A percentile compares a stretch with the other conserved stretches of the same genome.
phyloP scores from a whole-genome alignment of 768 basidiomycete species.

The Psilocybe cyanescens region DNA sequence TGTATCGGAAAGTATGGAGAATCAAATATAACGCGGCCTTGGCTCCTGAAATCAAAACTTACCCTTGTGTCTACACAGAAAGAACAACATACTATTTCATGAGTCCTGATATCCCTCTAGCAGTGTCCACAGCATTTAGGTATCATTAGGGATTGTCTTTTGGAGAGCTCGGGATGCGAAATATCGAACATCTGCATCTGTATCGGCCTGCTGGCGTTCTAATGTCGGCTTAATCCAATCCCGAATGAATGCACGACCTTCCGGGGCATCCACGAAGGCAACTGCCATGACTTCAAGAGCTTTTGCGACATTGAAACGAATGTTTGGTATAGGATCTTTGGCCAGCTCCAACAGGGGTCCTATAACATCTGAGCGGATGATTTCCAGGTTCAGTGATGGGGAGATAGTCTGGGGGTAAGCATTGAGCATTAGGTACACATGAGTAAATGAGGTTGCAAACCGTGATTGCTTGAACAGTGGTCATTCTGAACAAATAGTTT shows the following conservation, averaged over 20 bases:
- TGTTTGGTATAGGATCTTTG: constrained; percentile 94
- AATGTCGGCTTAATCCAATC: constrained; percentile 81
- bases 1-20: constrained; percentile 4
- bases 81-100: constrained; percentile 8
- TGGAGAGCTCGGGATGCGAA: constrained; percentile 86
- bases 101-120: constrained; percentile 5
- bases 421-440: background rate
- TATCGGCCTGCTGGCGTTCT: constrained; percentile 85
- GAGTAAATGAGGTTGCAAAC: constrained; percentile 42
- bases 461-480: constrained; percentile 97
- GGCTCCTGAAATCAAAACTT: background rate
- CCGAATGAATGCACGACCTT: constrained; percentile 77
- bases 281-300: constrained; percentile 86
- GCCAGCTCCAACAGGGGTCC: constrained; percentile 82
- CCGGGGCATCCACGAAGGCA: constrained; percentile 62
- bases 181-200: constrained; percentile 96
- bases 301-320: constrained; percentile 98
- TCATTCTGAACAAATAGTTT: constrained; percentile 98
- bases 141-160: constrained; percentile 34
- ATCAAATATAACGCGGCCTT: constrained; percentile 6
- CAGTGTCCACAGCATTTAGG: constrained; percentile 7
- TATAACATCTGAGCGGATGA: constrained; percentile 83
- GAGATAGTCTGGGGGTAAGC: constrained; percentile 79
- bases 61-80: background rate
- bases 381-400: constrained; percentile 83